Conservation (phyloP, 2,329 filamentous ascomycete genomes). For the Penicillium hordei region DNA sequence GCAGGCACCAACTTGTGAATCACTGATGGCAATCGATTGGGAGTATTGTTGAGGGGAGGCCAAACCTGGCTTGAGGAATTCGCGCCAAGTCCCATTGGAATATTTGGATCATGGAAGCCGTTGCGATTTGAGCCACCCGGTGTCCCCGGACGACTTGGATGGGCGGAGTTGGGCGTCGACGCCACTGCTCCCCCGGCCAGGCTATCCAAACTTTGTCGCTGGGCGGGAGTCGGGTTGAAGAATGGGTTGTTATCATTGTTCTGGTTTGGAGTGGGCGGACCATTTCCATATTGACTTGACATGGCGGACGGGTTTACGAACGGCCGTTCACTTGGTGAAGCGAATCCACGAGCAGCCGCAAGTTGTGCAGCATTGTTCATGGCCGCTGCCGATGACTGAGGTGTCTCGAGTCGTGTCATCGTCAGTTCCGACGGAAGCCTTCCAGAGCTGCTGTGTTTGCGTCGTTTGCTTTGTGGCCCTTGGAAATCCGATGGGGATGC, state of each 20-base stretch:
- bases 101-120: conserved; percentile 41
- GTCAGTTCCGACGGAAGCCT: conserved; percentile 72
- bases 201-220: conserved; percentile 66
- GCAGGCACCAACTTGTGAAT: conserved; percentile 82
- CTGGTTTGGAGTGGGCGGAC: conserved; percentile 64
- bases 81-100: conserved; percentile 39
- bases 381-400: conserved; percentile 43
- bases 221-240: conserved; percentile 55
- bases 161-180: conserved; percentile 69
- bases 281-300: conserved; percentile 54
- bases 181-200: conserved; percentile 64
- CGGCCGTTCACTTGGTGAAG: conserved; percentile 45
- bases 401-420: conserved; percentile 78
- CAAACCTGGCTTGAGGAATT: conserved; percentile 53
- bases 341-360: conserved; percentile 38
- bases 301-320: conserved; percentile 48
- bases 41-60: conserved; percentile 52
- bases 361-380: conserved; percentile 44
- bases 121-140: conserved; percentile 54
- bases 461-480: conserved; percentile 72
- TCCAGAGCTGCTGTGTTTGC: conserved; percentile 69
- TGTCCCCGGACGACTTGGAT: conserved; percentile 75
- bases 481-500: conserved; percentile 66
- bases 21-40: conserved; percentile 57
- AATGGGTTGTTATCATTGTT: conserved; percentile 61